Base-by-base conservation (phyloP, 306 rosid genomes). In the Cucurbita moschata region DNA sequence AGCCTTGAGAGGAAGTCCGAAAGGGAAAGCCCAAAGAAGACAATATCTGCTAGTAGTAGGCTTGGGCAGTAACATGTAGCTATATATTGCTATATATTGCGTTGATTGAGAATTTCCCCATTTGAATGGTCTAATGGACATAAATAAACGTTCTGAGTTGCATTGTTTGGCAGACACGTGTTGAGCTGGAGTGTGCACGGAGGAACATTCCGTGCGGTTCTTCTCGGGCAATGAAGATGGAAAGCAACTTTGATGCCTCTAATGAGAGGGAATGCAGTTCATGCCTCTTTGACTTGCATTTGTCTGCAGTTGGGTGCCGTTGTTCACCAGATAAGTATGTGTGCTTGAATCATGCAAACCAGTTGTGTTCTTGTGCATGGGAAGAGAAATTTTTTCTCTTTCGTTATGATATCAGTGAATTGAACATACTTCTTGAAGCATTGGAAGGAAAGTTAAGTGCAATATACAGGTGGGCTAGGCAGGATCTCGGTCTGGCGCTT, bases 401-500 rank as follows among this genome's bases (percentile, higher is more conserved):
- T 40, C 99, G 99, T n/a, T 95, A 95, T 76, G 96, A 91, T 77
- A 78, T 85, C 38, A 79, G 79, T 79, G 99, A 95, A 79, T 79
- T 95, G 79, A 83, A 79, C 77, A 82, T 91, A 78, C 96, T 95
- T 60, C 88, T 91, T 72, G 96, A 95, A 81, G 99, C 99, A 77
- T 84, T 95, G 90, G 92, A 95, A 77, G 99, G 99, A 80, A 95
- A 95, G 73, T 80, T 91, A 82, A 91, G 97, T 87, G 95, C 99
- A 73, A 82, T 91, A 55, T 91, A 95, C 84, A 85, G 97, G 83
- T 95, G 99, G 99, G 97, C 99, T 73, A 86, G 91, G 73, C 83
- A 77, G 51, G 96, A 95, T 79, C 99, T 95, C 83, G 97, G 99
- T 39, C 75, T 95, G 71, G 92, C 92, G 23, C 82, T 95, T 26